Conservation (phyloP, 140 eudicot species). For the Erigeron philadelphicus region DNA sequence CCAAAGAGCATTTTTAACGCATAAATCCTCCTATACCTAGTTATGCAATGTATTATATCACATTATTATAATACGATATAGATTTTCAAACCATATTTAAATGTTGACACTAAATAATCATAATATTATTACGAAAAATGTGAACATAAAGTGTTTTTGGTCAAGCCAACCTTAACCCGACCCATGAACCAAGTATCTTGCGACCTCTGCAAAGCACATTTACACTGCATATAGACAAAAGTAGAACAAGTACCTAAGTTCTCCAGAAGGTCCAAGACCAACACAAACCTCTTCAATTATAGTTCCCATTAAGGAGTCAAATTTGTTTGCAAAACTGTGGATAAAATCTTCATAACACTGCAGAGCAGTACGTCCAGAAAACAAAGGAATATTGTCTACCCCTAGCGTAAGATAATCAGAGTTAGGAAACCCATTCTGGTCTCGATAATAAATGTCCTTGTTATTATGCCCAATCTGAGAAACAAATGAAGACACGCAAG, state of each 20-base stretch:
- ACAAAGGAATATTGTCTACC: constrained; percentile 57
- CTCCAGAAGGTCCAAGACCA: constrained; percentile 65
- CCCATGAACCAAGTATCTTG: not conserved
- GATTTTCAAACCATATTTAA: too few relatives aligned
- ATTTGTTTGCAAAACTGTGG: constrained; percentile 45
- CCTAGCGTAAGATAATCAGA: constrained; percentile 61
- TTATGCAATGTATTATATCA: too few relatives aligned
- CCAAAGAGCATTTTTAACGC: not conserved
- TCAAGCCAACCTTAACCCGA: not conserved
- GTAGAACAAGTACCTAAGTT: constrained; percentile 42
- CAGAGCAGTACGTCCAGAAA: constrained; percentile 64
- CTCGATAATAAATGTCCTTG: constrained; percentile 58
- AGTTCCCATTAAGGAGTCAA: constrained; percentile 55
- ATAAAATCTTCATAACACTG: constrained; percentile 66
- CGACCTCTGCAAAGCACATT: constrained; percentile 4
- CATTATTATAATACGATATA: too few relatives aligned
- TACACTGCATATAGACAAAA: constrained; percentile 17
- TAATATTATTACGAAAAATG: too few relatives aligned
- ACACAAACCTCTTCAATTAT: constrained; percentile 55
- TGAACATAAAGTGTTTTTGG: not conserved
- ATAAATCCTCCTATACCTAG: not conserved
- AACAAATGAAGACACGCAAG: constrained; percentile 14
- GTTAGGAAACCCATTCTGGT: constrained; percentile 45
- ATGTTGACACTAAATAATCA: too few relatives aligned
- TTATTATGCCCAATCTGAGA: constrained; percentile 53